Conservation (phyloP, 768 basidiomycete genomes). For the Sarcomyxa edulis region DNA sequence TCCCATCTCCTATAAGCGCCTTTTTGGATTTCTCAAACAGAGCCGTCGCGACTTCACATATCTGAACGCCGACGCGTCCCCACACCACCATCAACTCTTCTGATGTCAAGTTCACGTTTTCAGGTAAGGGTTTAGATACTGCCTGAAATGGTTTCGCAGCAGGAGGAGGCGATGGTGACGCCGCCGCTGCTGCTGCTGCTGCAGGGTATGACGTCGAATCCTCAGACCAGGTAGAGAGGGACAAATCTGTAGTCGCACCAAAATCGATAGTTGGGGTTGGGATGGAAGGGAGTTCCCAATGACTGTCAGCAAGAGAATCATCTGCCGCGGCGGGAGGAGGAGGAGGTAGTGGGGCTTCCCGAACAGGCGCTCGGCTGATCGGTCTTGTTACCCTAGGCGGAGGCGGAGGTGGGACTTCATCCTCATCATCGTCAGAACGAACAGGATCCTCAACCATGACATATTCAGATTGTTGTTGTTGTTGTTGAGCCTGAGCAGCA, state of each 20-base stretch:
- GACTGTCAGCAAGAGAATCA: slow-evolving; percentile 33
- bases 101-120: slow-evolving; percentile 35
- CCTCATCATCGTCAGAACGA: slow-evolving; percentile 26
- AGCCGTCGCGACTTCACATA: slow-evolving; percentile 63
- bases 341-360: slow-evolving; percentile 33
- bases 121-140: slow-evolving; percentile 12
- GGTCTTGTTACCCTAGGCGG: slow-evolving; percentile 23
- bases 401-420: slow-evolving; percentile 39
- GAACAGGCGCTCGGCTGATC: slow-evolving; percentile 27
- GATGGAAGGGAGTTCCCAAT: slow-evolving; percentile 66
- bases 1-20: slow-evolving; percentile 78
- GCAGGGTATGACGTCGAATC: slow-evolving; percentile 31
- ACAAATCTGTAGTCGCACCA: slow-evolving; percentile 39
- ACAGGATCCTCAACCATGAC: slow-evolving; percentile 58
- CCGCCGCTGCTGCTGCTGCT: slow-evolving; percentile 16
- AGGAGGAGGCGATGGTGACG: slow-evolving; percentile 21
- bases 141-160: slow-evolving; percentile 10
- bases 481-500: slow-evolving; percentile 13
- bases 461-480: slow-evolving; percentile 43
- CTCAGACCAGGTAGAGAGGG: slow-evolving; percentile 58
- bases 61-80: slow-evolving; percentile 69
- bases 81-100: slow-evolving; percentile 71
- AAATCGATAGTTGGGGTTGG: slow-evolving; percentile 52
- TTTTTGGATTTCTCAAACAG: slow-evolving; percentile 76
- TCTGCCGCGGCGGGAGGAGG: slow-evolving; percentile 19